phyloP scores from a whole-genome alignment of 2,329 filamentous ascomycete species.

The Akanthomyces muscarius region DNA sequence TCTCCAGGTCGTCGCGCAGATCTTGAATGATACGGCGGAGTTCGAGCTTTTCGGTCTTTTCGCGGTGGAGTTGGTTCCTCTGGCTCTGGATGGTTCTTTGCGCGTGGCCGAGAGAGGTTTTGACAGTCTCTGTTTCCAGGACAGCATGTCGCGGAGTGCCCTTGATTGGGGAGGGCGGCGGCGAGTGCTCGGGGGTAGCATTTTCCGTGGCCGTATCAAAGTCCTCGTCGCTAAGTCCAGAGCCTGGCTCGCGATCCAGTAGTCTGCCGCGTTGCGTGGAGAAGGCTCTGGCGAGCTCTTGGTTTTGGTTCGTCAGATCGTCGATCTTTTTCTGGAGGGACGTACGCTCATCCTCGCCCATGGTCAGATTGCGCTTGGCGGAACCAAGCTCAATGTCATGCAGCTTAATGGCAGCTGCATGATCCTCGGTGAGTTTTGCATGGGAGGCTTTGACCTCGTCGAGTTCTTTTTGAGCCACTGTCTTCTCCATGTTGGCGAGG shows the following conservation, averaged over 20 bases:
- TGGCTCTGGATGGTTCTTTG: slow-evolving; percentile 96
- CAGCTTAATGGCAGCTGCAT: slow-evolving; percentile 70
- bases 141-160: slow-evolving; percentile 84
- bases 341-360: slow-evolving; percentile 74
- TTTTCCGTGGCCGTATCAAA: slow-evolving; percentile 63
- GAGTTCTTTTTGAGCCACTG: slow-evolving; percentile 73
- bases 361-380: slow-evolving; percentile 73
- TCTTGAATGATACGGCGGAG: slow-evolving; percentile 93
- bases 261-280: slow-evolving; percentile 66
- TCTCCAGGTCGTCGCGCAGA: slow-evolving; percentile 83
- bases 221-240: slow-evolving; percentile 57
- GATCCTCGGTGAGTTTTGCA: slow-evolving; percentile 76
- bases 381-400: slow-evolving; percentile 86
- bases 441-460: slow-evolving; percentile 83
- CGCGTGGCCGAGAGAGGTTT: slow-evolving; percentile 89
- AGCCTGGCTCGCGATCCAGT: slow-evolving; percentile 59
- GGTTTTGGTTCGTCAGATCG: slow-evolving; percentile 82
- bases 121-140: slow-evolving; percentile 92
- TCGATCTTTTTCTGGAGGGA: slow-evolving; percentile 80
- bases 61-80: slow-evolving; percentile 89
- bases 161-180: slow-evolving; percentile 85
- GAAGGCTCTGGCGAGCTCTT: slow-evolving; percentile 82
- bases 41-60: slow-evolving; percentile 98
- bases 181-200: slow-evolving; percentile 81
- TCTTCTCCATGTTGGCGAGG: slow-evolving; percentile 69